These are phyloP conservation scores for Eudorina sp. DNA, from an alignment of 139 green algal species.

Conservation along the genomic window DNA sequence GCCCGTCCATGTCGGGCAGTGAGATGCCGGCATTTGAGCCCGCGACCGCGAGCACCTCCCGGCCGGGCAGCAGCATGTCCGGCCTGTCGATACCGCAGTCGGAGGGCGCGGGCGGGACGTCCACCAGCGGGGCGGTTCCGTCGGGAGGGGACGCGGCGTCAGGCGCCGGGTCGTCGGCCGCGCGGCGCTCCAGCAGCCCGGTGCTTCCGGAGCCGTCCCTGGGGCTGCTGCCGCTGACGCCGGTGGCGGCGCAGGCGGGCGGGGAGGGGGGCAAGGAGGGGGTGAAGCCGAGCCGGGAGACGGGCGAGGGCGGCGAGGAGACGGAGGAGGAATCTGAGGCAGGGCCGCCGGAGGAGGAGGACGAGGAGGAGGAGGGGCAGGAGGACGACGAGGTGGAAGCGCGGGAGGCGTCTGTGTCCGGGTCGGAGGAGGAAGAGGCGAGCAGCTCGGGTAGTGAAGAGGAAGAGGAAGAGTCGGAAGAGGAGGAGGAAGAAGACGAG, in stretches of 20 bases:
- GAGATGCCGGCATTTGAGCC: background rate
- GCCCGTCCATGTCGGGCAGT: background rate
- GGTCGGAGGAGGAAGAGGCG: background rate
- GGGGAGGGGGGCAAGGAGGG: background rate
- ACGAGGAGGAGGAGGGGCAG: background rate
- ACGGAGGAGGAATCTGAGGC: background rate
- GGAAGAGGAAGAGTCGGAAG: constrained; percentile 5
- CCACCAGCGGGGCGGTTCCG: background rate
- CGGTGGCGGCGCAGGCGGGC: background rate
- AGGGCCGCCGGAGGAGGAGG: background rate
- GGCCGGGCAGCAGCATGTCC: background rate
- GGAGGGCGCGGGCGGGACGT: background rate
- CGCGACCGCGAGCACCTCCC: background rate
- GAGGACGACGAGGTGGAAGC: background rate
- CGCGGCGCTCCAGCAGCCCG: background rate
- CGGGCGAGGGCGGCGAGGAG: background rate
- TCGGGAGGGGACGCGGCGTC: background rate
- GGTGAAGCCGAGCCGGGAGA: background rate
- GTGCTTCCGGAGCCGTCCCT: background rate
- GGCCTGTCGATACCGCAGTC: background rate
- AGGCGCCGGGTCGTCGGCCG: background rate
- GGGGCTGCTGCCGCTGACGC: background rate
- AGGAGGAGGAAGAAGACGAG: constrained; percentile 7
- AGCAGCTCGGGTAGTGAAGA: background rate
- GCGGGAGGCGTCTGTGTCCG: background rate